Base-by-base conservation (phyloP, 2,329 filamentous ascomycete species). In the Coniochaeta hoffmannii region DNA sequence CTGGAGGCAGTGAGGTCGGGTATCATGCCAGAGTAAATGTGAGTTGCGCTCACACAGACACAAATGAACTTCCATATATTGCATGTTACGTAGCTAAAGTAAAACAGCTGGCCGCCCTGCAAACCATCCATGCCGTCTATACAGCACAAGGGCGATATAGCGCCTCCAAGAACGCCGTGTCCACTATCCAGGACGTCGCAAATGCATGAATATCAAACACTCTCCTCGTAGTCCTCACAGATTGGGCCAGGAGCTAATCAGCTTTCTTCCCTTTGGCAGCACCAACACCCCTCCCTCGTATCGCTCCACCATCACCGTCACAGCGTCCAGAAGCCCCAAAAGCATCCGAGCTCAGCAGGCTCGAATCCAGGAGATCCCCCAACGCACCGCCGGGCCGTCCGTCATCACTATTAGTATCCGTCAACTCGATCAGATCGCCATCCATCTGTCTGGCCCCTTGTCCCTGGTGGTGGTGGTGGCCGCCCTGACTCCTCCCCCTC, bases 201-300 rank as follows among this genome's bases (percentile, higher is more conserved):
- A 56, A 61, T 59, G 59, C 59, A 56, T 52, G n/a, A 34, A 58
- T 61, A 59, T 54, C 54, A 50, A n/a, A 49, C 26, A 12, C 22
- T 50, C 26, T 22, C 30, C 7, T 11, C 41, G 3, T n/a, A 17
- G 2, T n/a, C 15, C 10, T 31, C 4, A 9, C 9, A 28, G 17
- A 50, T 17, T 6, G 12, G 22, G 2, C 19, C 36, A 19, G 12
- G 12, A 32, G 30, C 57, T 64, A 77, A 59, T 79, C 75, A n/a
- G 69, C 65, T 65, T 79, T 79, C 65, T 74, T 75, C 31, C 71
- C 74, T 61, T 77, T 78, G 44, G 61, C 55, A 11, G 50, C 19
- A 53, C 50, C 51, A 7, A 32, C 26, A 22, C 56, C 58, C 3
- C 65, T 59, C 5, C 72, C 73, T 34, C 74, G 68, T 14, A 75